These are phyloP conservation scores for Globisporangium echinulatum DNA, from an alignment of 352 stramenopile species.

Conservation along the genomic window DNA sequence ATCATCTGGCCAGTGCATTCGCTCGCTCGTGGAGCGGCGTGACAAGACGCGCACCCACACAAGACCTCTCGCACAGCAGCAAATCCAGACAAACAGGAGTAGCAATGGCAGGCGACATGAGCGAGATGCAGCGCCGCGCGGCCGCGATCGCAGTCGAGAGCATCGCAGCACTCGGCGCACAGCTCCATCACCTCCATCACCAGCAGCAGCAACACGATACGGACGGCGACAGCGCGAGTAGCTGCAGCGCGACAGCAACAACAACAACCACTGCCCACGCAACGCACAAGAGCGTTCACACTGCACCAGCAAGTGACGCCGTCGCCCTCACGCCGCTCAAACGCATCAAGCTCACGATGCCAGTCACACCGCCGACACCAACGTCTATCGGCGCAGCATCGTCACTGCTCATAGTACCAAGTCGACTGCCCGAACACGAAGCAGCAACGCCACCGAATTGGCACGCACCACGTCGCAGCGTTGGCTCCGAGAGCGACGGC, in stretches of 20 bases:
- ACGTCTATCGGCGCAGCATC: not conserved
- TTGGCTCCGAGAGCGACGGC: constrained; percentile 10
- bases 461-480: constrained; percentile 4
- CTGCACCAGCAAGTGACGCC: too few species aligned
- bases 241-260: not conserved
- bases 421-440: too few species aligned
- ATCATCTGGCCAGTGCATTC: not conserved
- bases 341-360: not conserved
- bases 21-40: not conserved
- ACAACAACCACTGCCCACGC: not conserved
- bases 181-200: constrained; percentile 1
- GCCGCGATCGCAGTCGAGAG: constrained; percentile 10
- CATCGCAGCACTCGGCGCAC: constrained; percentile 7
- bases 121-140: constrained; percentile 9
- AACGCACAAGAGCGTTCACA: too few species aligned
- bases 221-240: not conserved
- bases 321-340: not conserved
- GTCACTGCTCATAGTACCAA: too few species aligned
- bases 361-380: not conserved
- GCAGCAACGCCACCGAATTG: too few species aligned
- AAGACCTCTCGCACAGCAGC: too few species aligned
- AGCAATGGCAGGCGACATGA: not conserved
- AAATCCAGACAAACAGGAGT: not conserved
- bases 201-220: not conserved
- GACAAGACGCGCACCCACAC: too few species aligned